Evolutionary conservation across 1,139 yeast genomes (phyloP).

Genomic region (Pneumocystis canis): DNA sequence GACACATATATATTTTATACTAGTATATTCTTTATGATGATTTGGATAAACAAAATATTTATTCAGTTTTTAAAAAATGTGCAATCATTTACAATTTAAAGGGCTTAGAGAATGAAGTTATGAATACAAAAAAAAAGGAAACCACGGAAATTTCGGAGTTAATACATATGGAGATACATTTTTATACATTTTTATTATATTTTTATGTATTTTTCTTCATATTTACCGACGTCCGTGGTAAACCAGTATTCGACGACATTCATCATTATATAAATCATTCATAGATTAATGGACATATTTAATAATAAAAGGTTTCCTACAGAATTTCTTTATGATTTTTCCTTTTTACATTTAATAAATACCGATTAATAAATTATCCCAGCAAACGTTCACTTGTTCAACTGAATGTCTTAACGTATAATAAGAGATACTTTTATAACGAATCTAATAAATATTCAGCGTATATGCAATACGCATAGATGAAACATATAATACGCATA

Average conservation of each 20-base stretch:
- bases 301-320: neutral
- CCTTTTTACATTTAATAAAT: neutral
- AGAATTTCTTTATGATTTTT: neutral
- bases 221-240: neutral
- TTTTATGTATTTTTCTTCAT: neutral
- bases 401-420: too few species aligned
- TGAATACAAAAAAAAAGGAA: neutral
- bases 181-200: neutral
- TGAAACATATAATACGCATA: too few species aligned
- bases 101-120: neutral
- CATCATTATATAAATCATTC: neutral
- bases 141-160: neutral
- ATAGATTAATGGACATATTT: neutral
- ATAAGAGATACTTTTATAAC: too few species aligned
- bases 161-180: neutral
- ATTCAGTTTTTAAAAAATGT: neutral
- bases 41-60: neutral
- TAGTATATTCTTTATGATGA: neutral
- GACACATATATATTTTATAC: slow-evolving; percentile 1
- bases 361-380: too few species aligned
- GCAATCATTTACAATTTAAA: neutral
- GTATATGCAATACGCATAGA: too few species aligned
- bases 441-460: too few species aligned
- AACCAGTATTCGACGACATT: neutral
- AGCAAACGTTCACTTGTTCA: too few species aligned